phyloP scores from a whole-genome alignment of 2,329 filamentous ascomycete genomes.

The Ilyonectria robusta region DNA sequence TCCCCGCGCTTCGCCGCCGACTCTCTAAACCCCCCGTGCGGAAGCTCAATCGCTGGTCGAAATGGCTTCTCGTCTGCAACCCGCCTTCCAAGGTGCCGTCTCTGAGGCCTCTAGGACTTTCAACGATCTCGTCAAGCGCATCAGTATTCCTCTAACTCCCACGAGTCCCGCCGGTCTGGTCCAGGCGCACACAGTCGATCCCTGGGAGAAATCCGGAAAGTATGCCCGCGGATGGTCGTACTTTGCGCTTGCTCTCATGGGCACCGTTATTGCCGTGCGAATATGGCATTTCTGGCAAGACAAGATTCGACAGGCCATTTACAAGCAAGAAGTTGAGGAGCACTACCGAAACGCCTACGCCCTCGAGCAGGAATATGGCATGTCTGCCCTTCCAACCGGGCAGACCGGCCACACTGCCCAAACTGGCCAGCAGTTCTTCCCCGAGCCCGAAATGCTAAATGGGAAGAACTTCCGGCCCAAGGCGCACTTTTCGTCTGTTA shows the following conservation, averaged over 20 bases:
- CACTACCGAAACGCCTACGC: constrained; percentile 70
- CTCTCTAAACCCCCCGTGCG: constrained; percentile 25
- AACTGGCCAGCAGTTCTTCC: constrained; percentile 81
- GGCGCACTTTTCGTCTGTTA: constrained; percentile 82
- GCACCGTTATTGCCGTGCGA: constrained; percentile 76
- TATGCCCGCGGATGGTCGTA: constrained; percentile 92
- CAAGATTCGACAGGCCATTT: constrained; percentile 89
- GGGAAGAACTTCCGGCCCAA: constrained; percentile 72
- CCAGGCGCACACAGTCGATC: constrained; percentile 78
- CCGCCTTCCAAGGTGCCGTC: constrained; percentile 50
- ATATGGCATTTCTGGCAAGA: constrained; percentile 94
- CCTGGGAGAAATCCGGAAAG: constrained; percentile 86
- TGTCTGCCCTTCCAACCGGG: constrained; percentile 63
- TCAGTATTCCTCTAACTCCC: constrained; percentile 71
- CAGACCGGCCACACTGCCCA: constrained; percentile 66
- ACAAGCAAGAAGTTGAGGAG: constrained; percentile 84
- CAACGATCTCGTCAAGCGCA: constrained; percentile 65
- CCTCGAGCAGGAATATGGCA: constrained; percentile 63
- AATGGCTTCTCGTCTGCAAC: constrained; percentile 59
- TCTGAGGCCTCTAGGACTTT: constrained; percentile 53
- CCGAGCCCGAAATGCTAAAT: constrained; percentile 69
- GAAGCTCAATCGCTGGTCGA: constrained; percentile 49
- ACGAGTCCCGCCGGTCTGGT: constrained; percentile 73
- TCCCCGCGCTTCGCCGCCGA: constrained; percentile 47
- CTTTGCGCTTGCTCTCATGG: constrained; percentile 82